phyloP scores from a whole-genome alignment of 139 green algal species.

The Edaphochlamys debaryana region DNA sequence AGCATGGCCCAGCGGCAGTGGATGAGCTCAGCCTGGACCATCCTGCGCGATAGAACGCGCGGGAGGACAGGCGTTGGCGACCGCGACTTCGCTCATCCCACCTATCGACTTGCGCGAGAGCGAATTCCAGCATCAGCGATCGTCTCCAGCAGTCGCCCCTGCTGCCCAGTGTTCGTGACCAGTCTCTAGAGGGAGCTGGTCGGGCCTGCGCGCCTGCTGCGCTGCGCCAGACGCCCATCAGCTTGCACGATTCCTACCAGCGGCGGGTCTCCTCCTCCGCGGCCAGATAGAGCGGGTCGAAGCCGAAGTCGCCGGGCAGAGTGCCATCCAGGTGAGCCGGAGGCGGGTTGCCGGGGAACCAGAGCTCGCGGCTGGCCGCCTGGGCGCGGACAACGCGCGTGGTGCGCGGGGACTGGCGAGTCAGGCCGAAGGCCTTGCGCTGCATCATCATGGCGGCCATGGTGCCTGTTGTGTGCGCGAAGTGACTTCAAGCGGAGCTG shows the following conservation, averaged over 20 bases:
- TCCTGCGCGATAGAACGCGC: too few species aligned
- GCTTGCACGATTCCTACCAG: conserved; percentile 8
- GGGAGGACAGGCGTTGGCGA: neutral
- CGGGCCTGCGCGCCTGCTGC: too few species aligned
- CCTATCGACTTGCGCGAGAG: too few species aligned
- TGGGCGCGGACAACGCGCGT: conserved; percentile 23
- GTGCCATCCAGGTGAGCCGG: conserved; percentile 69
- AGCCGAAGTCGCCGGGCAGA: conserved; percentile 65
- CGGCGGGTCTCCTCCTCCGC: conserved; percentile 54
- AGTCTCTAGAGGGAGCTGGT: too few species aligned
- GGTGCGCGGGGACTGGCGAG: neutral
- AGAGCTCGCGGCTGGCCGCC: conserved; percentile 50
- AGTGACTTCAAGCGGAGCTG: too few species aligned
- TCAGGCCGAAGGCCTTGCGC: neutral
- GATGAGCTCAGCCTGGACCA: conserved; percentile 88
- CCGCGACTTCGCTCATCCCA: neutral
- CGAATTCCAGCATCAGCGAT: too few species aligned
- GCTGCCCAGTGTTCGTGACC: too few species aligned
- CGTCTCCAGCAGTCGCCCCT: too few species aligned
- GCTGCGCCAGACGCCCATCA: too few species aligned
- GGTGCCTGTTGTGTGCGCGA: too few species aligned
- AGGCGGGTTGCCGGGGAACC: conserved; percentile 62
- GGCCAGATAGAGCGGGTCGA: conserved; percentile 93
- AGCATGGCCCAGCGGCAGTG: conserved; percentile 82
- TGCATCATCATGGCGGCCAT: neutral